Evolutionary conservation across 2,329 filamentous ascomycete species (phyloP).

Genomic region (Cercospora sp.): DNA sequence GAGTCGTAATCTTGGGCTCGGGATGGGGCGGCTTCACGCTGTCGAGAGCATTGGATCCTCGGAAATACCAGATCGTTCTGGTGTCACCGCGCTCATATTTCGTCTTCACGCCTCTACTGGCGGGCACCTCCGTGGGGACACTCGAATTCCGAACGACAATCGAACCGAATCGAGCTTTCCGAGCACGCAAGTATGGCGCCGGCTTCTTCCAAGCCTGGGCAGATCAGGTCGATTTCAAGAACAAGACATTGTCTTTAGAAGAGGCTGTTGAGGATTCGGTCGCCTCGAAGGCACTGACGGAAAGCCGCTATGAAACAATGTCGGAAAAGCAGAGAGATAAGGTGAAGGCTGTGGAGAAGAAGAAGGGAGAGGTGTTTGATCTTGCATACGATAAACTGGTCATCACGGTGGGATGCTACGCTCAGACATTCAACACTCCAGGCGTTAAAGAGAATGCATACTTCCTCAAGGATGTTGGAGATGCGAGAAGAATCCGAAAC

Average conservation of each 20-base stretch:
- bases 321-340: constrained; percentile 50
- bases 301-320: constrained; percentile 12
- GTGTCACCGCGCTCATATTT: constrained; percentile 88
- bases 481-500: constrained; percentile 70
- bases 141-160: constrained; percentile 83
- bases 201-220: constrained; percentile 84
- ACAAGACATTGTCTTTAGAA: constrained; percentile 73
- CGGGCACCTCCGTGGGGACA: constrained; percentile 80
- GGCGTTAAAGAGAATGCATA: constrained; percentile 81
- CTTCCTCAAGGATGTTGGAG: constrained; percentile 82
- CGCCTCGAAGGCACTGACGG: constrained; percentile 55
- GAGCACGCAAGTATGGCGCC: constrained; percentile 60
- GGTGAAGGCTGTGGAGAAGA: constrained; percentile 36
- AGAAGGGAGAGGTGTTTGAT: constrained; percentile 66
- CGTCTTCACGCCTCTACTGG: constrained; percentile 83
- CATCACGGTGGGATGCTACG: constrained; percentile 79
- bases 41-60: constrained; percentile 68
- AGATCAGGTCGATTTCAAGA: constrained; percentile 73
- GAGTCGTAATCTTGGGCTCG: constrained; percentile 72
- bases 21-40: constrained; percentile 68
- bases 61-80: constrained; percentile 71
- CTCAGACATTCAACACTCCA: constrained; percentile 80
- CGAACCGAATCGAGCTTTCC: constrained; percentile 73
- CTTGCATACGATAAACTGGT: constrained; percentile 81
- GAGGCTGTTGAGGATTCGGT: constrained; percentile 61